Conservation (phyloP, 1,139 yeast species). For the Geotrichum restrictum region DNA sequence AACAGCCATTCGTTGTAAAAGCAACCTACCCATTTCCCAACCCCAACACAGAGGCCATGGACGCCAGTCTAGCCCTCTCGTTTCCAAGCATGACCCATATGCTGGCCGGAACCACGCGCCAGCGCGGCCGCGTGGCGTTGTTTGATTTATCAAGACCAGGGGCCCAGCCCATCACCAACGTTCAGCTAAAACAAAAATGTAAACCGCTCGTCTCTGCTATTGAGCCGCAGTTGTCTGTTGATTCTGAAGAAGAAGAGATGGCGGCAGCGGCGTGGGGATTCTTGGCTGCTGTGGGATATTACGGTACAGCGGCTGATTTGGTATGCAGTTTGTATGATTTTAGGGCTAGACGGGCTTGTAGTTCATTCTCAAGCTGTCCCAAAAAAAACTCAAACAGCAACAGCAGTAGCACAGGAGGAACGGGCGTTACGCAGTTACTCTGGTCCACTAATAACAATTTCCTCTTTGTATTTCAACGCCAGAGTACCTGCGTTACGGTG, state of each 20-base stretch:
- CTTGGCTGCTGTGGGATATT: constrained; percentile 25
- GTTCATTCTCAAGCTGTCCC: background rate
- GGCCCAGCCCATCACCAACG: constrained; percentile 15
- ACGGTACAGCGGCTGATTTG: constrained; percentile 7
- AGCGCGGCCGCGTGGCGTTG: constrained; percentile 25
- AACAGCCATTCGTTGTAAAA: constrained; percentile 20
- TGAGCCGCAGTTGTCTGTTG: constrained; percentile 12
- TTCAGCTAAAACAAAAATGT: constrained; percentile 9
- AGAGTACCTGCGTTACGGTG: constrained; percentile 28
- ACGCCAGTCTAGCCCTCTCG: constrained; percentile 25
- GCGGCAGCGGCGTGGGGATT: constrained; percentile 22
- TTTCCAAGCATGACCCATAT: constrained; percentile 17
- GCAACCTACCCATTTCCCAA: constrained; percentile 30
- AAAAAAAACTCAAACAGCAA: constrained; percentile 11
- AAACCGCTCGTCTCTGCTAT: constrained; percentile 19
- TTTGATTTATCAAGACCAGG: constrained; percentile 32
- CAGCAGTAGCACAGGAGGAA: constrained; percentile 2
- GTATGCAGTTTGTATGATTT: constrained; percentile 11
- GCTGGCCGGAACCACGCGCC: constrained; percentile 25
- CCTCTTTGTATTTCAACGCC: constrained; percentile 31
- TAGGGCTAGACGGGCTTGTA: background rate
- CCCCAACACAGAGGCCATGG: constrained; percentile 23
- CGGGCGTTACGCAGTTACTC: constrained; percentile 34
- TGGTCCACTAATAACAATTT: constrained; percentile 34
- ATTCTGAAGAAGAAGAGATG: constrained; percentile 8